Evolutionary conservation across 106 monocot species (phyloP).

Genomic region (Dioscorea zingiberensis): DNA sequence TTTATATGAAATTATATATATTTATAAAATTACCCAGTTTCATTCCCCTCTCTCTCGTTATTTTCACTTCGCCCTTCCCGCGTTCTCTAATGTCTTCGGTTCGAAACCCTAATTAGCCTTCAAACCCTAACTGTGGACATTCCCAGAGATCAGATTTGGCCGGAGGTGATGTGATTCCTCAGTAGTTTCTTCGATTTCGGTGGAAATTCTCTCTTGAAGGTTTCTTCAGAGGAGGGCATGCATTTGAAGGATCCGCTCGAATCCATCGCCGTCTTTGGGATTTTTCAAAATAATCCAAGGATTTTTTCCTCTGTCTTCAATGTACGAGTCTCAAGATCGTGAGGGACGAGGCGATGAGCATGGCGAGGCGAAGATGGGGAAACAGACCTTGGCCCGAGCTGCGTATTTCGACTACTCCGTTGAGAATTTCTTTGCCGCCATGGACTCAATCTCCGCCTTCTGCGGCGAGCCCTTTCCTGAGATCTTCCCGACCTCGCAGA

Average conservation of each 20-base stretch:
- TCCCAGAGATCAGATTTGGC: background rate
- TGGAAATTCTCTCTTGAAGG: background rate
- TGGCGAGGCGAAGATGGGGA: too few relatives aligned
- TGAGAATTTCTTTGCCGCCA: slow-evolving; percentile 33
- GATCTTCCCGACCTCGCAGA: slow-evolving; percentile 16
- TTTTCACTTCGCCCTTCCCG: too few relatives aligned
- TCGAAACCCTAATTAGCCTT: background rate
- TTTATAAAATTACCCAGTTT: too few relatives aligned
- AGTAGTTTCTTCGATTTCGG: background rate
- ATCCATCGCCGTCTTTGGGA: too few relatives aligned
- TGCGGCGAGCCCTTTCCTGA: slow-evolving; percentile 9
- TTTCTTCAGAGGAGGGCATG: slow-evolving; percentile 2
- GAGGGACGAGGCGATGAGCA: too few relatives aligned
- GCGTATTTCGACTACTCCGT: slow-evolving; percentile 41
- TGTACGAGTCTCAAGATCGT: too few relatives aligned
- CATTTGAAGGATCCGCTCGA: slow-evolving; percentile 76
- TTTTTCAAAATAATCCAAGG: too few relatives aligned
- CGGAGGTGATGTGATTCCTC: background rate
- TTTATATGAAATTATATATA: too few relatives aligned
- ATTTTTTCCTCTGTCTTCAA: too few relatives aligned
- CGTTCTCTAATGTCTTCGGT: background rate
- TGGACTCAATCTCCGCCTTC: slow-evolving; percentile 19
- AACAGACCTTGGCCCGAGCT: background rate
- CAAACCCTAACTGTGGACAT: background rate
- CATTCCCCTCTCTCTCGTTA: too few relatives aligned